These are phyloP conservation scores for Agrocybe pediades DNA, from an alignment of 768 basidiomycete species.

Conservation along the genomic window DNA sequence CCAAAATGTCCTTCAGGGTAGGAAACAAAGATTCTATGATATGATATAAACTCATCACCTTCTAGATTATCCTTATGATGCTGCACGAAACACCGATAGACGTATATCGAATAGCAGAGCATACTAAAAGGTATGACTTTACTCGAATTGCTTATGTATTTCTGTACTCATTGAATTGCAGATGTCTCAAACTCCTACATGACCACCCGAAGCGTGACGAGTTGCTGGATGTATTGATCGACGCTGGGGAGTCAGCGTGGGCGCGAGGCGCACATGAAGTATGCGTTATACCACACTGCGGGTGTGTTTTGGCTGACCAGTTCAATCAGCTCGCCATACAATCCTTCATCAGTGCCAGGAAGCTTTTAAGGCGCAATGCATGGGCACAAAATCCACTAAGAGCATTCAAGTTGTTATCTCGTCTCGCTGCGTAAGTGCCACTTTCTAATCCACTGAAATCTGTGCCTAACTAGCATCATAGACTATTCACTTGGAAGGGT, in stretches of 20 bases:
- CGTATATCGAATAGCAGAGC: slow-evolving; percentile 70
- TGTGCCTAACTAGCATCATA: slow-evolving; percentile 19
- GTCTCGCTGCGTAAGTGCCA: slow-evolving; percentile 60
- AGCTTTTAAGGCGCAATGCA: slow-evolving; percentile 52
- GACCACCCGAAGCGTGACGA: slow-evolving; percentile 65
- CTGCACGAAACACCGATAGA: slow-evolving; percentile 62
- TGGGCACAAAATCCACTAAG: slow-evolving; percentile 51
- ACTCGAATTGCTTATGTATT: not conserved
- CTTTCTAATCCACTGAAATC: not conserved
- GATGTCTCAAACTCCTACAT: slow-evolving; percentile 62
- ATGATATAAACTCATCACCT: slow-evolving; percentile 5
- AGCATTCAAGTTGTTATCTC: slow-evolving; percentile 55
- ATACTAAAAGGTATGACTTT: slow-evolving; percentile 53
- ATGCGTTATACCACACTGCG: slow-evolving; percentile 8
- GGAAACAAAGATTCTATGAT: slow-evolving; percentile 9
- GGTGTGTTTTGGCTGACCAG: not conserved
- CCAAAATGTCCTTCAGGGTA: slow-evolving; percentile 74
- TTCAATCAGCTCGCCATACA: slow-evolving; percentile 55
- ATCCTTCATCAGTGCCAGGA: slow-evolving; percentile 60
- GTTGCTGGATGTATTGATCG: slow-evolving; percentile 58
- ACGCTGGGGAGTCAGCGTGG: slow-evolving; percentile 73
- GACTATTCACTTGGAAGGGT: slow-evolving; percentile 71
- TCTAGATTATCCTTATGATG: slow-evolving; percentile 71
- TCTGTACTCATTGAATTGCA: slow-evolving; percentile 20
- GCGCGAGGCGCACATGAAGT: slow-evolving; percentile 78